Percentiles rank a stretch among this genome's conserved stretches.
phyloP scores from a whole-genome alignment of 148 eudicot genomes.

The Heliamphora exappendiculata region DNA sequence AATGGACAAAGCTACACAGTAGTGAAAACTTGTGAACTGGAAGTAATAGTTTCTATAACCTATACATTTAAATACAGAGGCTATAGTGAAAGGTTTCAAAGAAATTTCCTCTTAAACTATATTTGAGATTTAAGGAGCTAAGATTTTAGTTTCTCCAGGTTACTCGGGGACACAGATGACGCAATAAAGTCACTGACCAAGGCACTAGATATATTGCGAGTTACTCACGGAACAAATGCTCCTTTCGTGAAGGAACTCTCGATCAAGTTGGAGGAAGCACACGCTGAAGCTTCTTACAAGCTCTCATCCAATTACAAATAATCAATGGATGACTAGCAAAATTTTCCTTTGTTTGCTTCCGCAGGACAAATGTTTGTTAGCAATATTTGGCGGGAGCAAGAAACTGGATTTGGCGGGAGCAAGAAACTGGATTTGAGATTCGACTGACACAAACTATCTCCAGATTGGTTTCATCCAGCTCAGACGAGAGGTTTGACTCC shows the following conservation, averaged over 20 bases:
- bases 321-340: constrained; percentile 16
- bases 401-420: not conserved
- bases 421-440: not conserved
- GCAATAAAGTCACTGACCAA: constrained; percentile 57
- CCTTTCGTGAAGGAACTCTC: constrained; percentile 67
- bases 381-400: not conserved
- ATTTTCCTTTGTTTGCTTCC: not conserved
- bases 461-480: not conserved
- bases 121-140: not conserved
- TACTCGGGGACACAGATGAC: constrained; percentile 60
- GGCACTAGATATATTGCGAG: constrained; percentile 61
- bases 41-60: not conserved
- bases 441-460: not conserved
- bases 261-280: constrained; percentile 75
- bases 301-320: constrained; percentile 22
- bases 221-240: constrained; percentile 68
- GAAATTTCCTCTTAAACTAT: not conserved
- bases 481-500: not conserved
- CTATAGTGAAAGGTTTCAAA: not conserved
- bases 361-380: not conserved
- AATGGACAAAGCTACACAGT: not conserved
- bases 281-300: constrained; percentile 72
- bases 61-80: not conserved
- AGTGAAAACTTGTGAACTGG: not conserved
- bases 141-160: constrained; percentile 39